These are phyloP conservation scores for Chaetoceros muelleri DNA, from an alignment of 108 stramenopile genomes.

Conservation along the genomic window DNA sequence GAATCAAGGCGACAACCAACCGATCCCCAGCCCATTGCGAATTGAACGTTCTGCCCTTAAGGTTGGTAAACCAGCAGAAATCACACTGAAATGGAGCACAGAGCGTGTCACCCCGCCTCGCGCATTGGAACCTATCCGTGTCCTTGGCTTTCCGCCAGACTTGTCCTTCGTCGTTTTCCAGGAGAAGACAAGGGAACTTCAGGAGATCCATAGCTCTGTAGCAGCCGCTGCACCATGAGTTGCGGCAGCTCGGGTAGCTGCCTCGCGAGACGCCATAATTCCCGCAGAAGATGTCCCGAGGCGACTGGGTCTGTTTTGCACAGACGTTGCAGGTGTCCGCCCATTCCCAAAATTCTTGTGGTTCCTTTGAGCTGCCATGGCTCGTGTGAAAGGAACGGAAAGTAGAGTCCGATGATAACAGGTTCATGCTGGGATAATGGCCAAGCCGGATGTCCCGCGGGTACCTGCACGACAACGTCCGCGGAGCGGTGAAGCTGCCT, in stretches of 20 bases:
- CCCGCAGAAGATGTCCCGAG: slow-evolving; percentile 23
- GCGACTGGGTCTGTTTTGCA: background rate
- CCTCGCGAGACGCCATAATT: slow-evolving; percentile 14
- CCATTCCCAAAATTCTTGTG: slow-evolving; percentile 18
- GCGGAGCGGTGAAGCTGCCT: slow-evolving; percentile 10
- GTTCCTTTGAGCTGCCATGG: slow-evolving; percentile 16
- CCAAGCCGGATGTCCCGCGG: slow-evolving; percentile 9
- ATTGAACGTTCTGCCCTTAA: slow-evolving; percentile 11
- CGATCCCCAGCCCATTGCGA: background rate
- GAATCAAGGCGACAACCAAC: slow-evolving; percentile 4
- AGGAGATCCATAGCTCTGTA: slow-evolving; percentile 1
- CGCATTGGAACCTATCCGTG: slow-evolving; percentile 7
- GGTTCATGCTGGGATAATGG: slow-evolving; percentile 22
- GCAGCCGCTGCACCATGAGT: slow-evolving; percentile 25
- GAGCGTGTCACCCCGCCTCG: slow-evolving; percentile 25
- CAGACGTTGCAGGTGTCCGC: slow-evolving; percentile 11
- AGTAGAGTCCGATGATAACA: slow-evolving; percentile 10
- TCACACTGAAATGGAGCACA: slow-evolving; percentile 35
- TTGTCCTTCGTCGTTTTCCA: slow-evolving; percentile 5
- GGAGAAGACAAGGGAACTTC: slow-evolving; percentile 1
- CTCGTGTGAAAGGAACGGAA: slow-evolving; percentile 15
- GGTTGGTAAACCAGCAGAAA: slow-evolving; percentile 29
- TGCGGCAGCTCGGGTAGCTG: slow-evolving; percentile 16
- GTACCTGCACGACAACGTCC: slow-evolving; percentile 11
- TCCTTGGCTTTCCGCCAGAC: background rate